Base-by-base conservation (phyloP, 2,329 filamentous ascomycete species). In the Colletotrichum musicola region DNA sequence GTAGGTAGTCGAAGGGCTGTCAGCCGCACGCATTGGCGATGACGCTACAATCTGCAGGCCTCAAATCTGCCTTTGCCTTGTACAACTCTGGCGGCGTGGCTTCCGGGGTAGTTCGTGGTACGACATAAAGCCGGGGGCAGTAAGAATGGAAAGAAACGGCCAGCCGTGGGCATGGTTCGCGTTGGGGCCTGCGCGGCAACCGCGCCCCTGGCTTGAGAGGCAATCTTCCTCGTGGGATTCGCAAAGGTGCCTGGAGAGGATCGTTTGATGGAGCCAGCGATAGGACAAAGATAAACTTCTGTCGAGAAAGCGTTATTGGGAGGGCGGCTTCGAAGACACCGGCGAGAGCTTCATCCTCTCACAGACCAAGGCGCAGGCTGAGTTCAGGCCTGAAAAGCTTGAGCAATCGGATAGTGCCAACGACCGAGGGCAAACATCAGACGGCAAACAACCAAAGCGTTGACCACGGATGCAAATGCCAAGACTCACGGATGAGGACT, bases 371-470 rank as follows among this genome's bases (percentile, higher is more conserved):
- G 30, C 30, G 30, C 30, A 35, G 30, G 30, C 30, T 35, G 30
- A 5, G 30, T 35, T 35, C 30, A 35, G 42, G 56, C 30, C 27
- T 38, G 14, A 49, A 46, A 46, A 60, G 50, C 20, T 9, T 27
- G 30, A 51, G 30, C 13, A 16, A 35, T 35, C 30, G 30, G 10
- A 35, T 35, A 35, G 30, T 35, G 30, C 30, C 30, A 35, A 10
- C 30, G 30, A 9, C 10, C 30, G 30, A 35, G 30, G 30, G 30
- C 30, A 35, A 27, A 5, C 18, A 27, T 60, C 27, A 40, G 57
- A 60, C 44, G 47, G 57, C 57, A 18, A 59, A 42, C 16, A 42
- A 42, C 40, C 40, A 13, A 42, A 58, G 22, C 27, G 49, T 13
- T 14, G 44, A 18, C 30, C 30, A 25, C 44, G 27, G 46, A 60